A percentile compares a stretch with the other conserved stretches of the same genome.
phyloP scores from a whole-genome alignment of 371 early-diverging fungal species.

The Sporodiniella umbellata region DNA sequence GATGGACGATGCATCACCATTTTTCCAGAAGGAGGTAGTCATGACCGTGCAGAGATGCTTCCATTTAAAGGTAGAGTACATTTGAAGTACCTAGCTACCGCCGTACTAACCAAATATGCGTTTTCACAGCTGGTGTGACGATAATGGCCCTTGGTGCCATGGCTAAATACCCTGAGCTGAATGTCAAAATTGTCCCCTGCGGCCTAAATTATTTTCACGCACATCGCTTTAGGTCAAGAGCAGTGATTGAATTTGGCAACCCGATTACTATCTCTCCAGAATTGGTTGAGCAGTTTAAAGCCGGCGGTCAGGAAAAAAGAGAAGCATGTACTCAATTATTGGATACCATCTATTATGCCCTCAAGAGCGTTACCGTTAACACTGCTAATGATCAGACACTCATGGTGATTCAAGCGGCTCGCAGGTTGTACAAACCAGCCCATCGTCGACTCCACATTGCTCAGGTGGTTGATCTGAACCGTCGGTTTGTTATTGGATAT shows the following conservation, averaged over 20 bases:
- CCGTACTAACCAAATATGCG: too few relatives aligned
- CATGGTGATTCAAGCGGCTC: slow-evolving; percentile 92
- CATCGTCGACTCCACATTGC: slow-evolving; percentile 79
- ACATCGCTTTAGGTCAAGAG: slow-evolving; percentile 92
- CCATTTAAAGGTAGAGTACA: slow-evolving; percentile 75
- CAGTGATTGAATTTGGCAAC: slow-evolving; percentile 95
- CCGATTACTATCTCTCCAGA: slow-evolving; percentile 79
- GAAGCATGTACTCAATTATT: slow-evolving; percentile 79
- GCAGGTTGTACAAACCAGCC: slow-evolving; percentile 90
- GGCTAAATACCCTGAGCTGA: slow-evolving; percentile 79
- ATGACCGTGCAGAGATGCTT: slow-evolving; percentile 93
- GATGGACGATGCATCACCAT: slow-evolving; percentile 89
- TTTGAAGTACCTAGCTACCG: neutral
- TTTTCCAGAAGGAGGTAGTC: slow-evolving; percentile 97
- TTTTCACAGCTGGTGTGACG: slow-evolving; percentile 71
- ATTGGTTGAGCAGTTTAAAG: slow-evolving; percentile 78
- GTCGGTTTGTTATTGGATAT: slow-evolving; percentile 91
- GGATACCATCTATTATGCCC: slow-evolving; percentile 70
- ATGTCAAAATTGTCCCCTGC: slow-evolving; percentile 92
- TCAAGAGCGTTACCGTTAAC: slow-evolving; percentile 89
- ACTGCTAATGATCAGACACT: slow-evolving; percentile 92
- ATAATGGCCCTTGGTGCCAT: slow-evolving; percentile 96
- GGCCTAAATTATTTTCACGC: slow-evolving; percentile 96
- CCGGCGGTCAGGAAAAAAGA: slow-evolving; percentile 82
- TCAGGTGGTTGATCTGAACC: slow-evolving; percentile 85